Evolutionary conservation across 805 yeast species (phyloP).

Genomic region (Jamesozyma hellenica): DNA sequence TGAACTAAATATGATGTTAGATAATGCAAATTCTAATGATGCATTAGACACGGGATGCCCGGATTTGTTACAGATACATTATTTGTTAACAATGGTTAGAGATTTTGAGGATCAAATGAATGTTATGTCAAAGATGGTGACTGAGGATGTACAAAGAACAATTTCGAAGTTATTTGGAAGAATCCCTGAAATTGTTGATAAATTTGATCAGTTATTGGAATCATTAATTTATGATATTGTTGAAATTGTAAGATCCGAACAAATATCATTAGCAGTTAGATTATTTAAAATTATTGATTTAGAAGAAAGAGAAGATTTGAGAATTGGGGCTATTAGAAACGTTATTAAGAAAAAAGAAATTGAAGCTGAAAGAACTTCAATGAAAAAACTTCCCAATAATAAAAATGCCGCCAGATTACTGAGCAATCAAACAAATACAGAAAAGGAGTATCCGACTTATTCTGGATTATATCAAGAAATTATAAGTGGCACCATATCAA

Average conservation of each 20-base stretch:
- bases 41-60: constrained; percentile 36
- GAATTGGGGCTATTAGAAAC: constrained; percentile 32
- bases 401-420: constrained; percentile 8
- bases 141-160: constrained; percentile 60
- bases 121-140: constrained; percentile 40
- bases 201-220: constrained; percentile 54
- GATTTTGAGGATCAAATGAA: constrained; percentile 71
- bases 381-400: constrained; percentile 23
- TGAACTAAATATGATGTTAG: constrained; percentile 44
- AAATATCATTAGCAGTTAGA: constrained; percentile 57
- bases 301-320: constrained; percentile 72
- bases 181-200: constrained; percentile 33
- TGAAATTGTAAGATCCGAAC: constrained; percentile 63
- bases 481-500: constrained; percentile 33
- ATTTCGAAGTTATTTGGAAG: constrained; percentile 36
- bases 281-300: constrained; percentile 66
- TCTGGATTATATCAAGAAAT: constrained; percentile 31
- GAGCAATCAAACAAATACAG: constrained; percentile 5
- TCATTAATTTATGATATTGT: constrained; percentile 60
- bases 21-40: constrained; percentile 29
- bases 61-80: constrained; percentile 58
- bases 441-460: constrained; percentile 23
- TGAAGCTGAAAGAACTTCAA: constrained; percentile 20
- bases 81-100: constrained; percentile 54
- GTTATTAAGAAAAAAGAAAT: constrained; percentile 26